phyloP scores from a whole-genome alignment of 73 alveolate genomes.

The Paramecium caudatum region DNA sequence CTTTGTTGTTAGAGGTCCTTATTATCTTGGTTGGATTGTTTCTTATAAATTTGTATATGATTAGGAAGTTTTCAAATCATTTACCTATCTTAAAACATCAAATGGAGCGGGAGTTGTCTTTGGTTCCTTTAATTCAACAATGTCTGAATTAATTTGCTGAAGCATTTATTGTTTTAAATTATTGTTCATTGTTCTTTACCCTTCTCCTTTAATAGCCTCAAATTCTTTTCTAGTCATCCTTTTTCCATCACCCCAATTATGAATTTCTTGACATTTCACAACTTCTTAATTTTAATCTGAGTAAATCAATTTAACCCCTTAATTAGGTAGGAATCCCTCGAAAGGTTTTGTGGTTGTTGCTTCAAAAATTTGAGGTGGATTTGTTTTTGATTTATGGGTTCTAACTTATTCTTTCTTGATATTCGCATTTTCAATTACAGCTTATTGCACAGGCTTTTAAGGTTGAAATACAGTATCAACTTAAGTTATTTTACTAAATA shows the following conservation, averaged over 20 bases:
- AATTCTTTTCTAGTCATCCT: slow-evolving; percentile 55
- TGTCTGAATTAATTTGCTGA: slow-evolving; percentile 15
- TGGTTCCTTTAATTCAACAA: neutral
- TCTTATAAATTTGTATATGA: neutral
- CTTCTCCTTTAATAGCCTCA: slow-evolving; percentile 23
- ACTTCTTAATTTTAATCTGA: slow-evolving; percentile 37
- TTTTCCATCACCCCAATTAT: slow-evolving; percentile 29
- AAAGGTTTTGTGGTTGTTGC: slow-evolving; percentile 5
- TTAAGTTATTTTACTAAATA: neutral
- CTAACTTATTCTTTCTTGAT: neutral
- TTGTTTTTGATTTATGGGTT: neutral
- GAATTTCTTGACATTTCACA: neutral
- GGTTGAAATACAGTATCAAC: slow-evolving; percentile 61
- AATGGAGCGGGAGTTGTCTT: neutral
- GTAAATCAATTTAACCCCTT: slow-evolving; percentile 55
- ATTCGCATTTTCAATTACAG: neutral
- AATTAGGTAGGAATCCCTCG: slow-evolving; percentile 28
- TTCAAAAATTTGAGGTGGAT: slow-evolving; percentile 26
- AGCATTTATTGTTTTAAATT: neutral
- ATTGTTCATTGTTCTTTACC: neutral
- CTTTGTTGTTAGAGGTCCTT: neutral
- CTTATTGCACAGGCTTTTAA: neutral
- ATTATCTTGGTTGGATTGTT: neutral
- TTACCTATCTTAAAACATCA: neutral
- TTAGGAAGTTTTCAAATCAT: neutral